Base-by-base conservation (phyloP, 2,329 filamentous ascomycete species). In the Aspergillus quadrilineatus region DNA sequence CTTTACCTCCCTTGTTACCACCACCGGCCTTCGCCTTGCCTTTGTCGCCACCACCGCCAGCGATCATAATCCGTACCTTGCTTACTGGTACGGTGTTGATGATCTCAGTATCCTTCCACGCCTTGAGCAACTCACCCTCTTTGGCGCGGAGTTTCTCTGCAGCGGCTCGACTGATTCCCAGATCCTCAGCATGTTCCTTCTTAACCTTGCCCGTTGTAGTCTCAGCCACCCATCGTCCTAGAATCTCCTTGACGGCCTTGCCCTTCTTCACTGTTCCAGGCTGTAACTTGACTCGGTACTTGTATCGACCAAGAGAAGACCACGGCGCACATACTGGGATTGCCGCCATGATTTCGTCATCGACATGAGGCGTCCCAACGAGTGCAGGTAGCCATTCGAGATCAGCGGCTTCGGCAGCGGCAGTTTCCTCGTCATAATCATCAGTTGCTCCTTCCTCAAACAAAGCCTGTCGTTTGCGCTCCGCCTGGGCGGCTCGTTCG, bases 281-380 rank as follows among this genome's bases (percentile, higher is more conserved):
- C 75, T 97, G 94, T 65, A 99, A 74, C 79, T 99, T 99, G 53
- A 87, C 90, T 74, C 95, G 95, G 79, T 97, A 97, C 75, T 97
- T 97, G 75, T 89, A 89, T 55, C 83, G 84, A 2, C 75, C 75
- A 53, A 87, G 71, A 0, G 85, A 81, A n/a, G 78, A 76, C 85
- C 85, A 87, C 1, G 85, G 85, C 8, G 85, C 85, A 53, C 83
- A 85, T 6, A 87, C 77, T 1, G 85, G 83, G 48, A 87, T 80
- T 0, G 83, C 84, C 44, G 82, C 80, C 6, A 80, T 63, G 12
- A 79, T 87, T 70, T 96, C 90, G 70, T 99, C 94, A 10, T 91
- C 92, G 0, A 86, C 82, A 1, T 90, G 77, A 0, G 92, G 90
- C 1, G 83, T 87, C 14, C 92, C 92, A 1, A 96, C 85, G 28